phyloP scores from a whole-genome alignment of 768 basidiomycete species.

The Panaeolus papilionaceus region DNA sequence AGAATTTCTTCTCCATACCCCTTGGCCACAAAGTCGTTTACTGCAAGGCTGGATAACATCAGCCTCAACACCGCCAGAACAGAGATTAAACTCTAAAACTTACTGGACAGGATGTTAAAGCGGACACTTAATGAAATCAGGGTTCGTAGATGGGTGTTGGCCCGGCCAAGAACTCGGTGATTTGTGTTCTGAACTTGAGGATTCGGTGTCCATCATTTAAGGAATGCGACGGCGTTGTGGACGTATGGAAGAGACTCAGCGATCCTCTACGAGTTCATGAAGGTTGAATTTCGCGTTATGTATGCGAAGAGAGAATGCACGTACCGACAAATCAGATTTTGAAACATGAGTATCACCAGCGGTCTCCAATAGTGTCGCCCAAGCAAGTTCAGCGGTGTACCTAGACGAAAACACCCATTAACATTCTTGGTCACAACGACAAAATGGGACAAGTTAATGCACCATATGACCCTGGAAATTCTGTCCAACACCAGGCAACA shows the following conservation, averaged over 20 bases:
- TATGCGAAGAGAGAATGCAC: not conserved
- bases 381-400: slow-evolving; percentile 36
- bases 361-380: slow-evolving; percentile 34
- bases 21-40: no score
- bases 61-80: no score
- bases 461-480: slow-evolving; percentile 61
- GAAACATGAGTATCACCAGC: slow-evolving; percentile 39
- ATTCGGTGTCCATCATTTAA: slow-evolving; percentile 46
- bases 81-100: slow-evolving; percentile 42
- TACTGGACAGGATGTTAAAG: no score
- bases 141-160: slow-evolving; percentile 42
- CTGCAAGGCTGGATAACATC: no score
- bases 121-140: slow-evolving; percentile 50
- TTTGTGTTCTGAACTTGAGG: slow-evolving; percentile 24
- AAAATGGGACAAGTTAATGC: slow-evolving; percentile 12
- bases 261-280: slow-evolving; percentile 28
- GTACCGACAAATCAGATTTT: slow-evolving; percentile 37
- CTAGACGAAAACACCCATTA: not conserved
- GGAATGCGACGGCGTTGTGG: slow-evolving; percentile 69
- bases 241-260: slow-evolving; percentile 57
- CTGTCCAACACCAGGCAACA: slow-evolving; percentile 58
- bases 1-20: no score
- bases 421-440: not conserved
- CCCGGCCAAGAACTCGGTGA: slow-evolving; percentile 22
- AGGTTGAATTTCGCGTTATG: not conserved